Evolutionary conservation across 1,284 basidiomycete species (phyloP).

Genomic region (Ustilago shanxiensis): DNA sequence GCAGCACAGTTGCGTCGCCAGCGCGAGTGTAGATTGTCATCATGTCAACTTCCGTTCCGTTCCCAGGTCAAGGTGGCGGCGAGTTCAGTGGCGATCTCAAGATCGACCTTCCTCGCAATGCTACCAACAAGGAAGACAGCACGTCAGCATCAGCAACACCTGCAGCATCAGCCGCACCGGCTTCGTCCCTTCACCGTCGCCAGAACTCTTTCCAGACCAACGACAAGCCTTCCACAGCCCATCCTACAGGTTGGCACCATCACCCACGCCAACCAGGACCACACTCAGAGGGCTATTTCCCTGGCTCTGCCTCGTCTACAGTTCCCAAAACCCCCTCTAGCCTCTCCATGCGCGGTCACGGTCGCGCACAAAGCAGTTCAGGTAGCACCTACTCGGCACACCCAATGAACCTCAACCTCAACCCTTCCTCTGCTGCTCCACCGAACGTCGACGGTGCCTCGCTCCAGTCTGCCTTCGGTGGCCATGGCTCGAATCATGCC

Average conservation of each 20-base stretch:
- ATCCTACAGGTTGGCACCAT: constrained; percentile 42
- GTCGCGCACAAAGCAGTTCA: constrained; percentile 36
- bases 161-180: constrained; percentile 3
- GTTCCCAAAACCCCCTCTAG: constrained; percentile 39
- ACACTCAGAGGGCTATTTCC: constrained; percentile 56
- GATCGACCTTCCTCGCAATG: constrained; percentile 45
- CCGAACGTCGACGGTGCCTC: constrained; percentile 33
- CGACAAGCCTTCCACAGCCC: constrained; percentile 27
- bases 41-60: constrained; percentile 46
- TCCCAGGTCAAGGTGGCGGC: constrained; percentile 28
- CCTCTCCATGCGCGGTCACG: constrained; percentile 44
- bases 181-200: constrained; percentile 19
- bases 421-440: constrained; percentile 8
- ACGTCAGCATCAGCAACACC: constrained; percentile 8
- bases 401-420: constrained; percentile 39
- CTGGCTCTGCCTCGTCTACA: constrained; percentile 21
- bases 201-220: constrained; percentile 33
- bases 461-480: constrained; percentile 35
- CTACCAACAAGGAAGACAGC: constrained; percentile 17
- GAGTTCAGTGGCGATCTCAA: constrained; percentile 34
- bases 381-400: constrained; percentile 17
- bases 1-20: background rate
- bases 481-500: constrained; percentile 12
- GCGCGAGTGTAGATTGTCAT: background rate
- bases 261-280: constrained; percentile 57